Conservation (phyloP, 768 basidiomycete species). For the Hebeloma cylindrosporum region DNA sequence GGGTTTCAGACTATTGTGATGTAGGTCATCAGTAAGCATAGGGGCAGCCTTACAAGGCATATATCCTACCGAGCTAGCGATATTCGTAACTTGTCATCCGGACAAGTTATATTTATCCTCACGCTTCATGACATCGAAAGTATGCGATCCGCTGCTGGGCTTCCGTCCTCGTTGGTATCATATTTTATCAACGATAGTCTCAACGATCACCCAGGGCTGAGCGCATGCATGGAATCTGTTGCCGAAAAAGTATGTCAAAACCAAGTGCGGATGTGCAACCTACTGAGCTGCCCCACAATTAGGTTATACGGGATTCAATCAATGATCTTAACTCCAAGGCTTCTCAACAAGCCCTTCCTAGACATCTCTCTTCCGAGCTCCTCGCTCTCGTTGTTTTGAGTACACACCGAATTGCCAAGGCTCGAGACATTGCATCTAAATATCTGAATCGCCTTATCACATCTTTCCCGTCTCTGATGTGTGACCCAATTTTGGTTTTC, state of each 20-base stretch:
- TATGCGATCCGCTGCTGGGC: slow-evolving; percentile 77
- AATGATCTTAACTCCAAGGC: slow-evolving; percentile 72
- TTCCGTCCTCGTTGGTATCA: slow-evolving; percentile 77
- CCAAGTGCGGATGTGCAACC: too few relatives aligned
- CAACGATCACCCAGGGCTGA: slow-evolving; percentile 67
- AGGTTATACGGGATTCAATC: slow-evolving; percentile 82
- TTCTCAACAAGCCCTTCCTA: slow-evolving; percentile 75
- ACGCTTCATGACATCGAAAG: slow-evolving; percentile 87
- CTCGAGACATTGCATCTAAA: slow-evolving; percentile 77
- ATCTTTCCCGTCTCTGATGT: slow-evolving; percentile 93
- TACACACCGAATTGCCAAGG: slow-evolving; percentile 81
- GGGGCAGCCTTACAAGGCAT: slow-evolving; percentile 59
- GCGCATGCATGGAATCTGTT: slow-evolving; percentile 79
- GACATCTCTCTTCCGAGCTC: slow-evolving; percentile 68
- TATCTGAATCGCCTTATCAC: slow-evolving; percentile 85
- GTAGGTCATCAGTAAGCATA: slow-evolving; percentile 73
- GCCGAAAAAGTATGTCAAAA: slow-evolving; percentile 67
- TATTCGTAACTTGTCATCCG: slow-evolving; percentile 71
- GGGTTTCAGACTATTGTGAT: slow-evolving; percentile 3
- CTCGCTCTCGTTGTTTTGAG: slow-evolving; percentile 72
- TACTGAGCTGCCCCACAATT: too few relatives aligned
- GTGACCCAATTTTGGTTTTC: slow-evolving; percentile 83
- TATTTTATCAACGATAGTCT: slow-evolving; percentile 89
- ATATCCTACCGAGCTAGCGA: slow-evolving; percentile 67
- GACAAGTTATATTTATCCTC: slow-evolving; percentile 83